Conservation (phyloP, 2,329 filamentous ascomycete genomes). For the Alternaria postmessia region DNA sequence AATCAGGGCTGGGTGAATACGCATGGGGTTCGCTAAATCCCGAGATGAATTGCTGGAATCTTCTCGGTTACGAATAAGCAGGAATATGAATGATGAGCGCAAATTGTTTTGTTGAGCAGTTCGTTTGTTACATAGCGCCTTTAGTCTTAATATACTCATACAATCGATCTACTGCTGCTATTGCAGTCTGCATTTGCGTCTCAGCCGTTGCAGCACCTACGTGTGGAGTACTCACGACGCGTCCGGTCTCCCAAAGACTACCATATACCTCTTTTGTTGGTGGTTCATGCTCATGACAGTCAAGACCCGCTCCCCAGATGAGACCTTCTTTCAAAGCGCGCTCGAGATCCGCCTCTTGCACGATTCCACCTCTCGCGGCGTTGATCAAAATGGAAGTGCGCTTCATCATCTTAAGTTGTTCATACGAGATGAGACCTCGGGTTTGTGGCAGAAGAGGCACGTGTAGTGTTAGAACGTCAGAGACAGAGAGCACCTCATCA, state of each 20-base stretch:
- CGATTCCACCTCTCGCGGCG: constrained; percentile 57
- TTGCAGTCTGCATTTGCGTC: constrained; percentile 49
- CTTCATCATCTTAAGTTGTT: constrained; percentile 54
- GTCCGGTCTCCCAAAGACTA: constrained; percentile 53
- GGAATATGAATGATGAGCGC: background rate
- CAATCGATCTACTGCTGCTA: constrained; percentile 45
- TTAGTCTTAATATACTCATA: constrained; percentile 18
- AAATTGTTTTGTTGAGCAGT: background rate
- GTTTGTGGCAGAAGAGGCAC: constrained; percentile 33
- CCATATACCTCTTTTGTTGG: constrained; percentile 52
- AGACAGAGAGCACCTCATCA: constrained; percentile 20
- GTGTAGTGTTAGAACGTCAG: constrained; percentile 33
- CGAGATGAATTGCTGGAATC: background rate
- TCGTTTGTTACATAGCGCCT: background rate
- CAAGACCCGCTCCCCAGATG: constrained; percentile 58
- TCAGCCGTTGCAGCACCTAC: constrained; percentile 56
- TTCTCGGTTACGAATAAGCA: background rate
- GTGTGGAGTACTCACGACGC: constrained; percentile 61
- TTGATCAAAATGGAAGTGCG: constrained; percentile 56
- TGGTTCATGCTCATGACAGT: constrained; percentile 60
- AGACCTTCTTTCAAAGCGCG: constrained; percentile 51
- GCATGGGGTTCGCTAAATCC: constrained; percentile 35
- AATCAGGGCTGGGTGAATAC: constrained; percentile 46
- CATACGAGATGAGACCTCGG: constrained; percentile 38
- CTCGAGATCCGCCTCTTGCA: constrained; percentile 59